Conservation (phyloP, 768 basidiomycete species). For the Suillus subaureus region DNA sequence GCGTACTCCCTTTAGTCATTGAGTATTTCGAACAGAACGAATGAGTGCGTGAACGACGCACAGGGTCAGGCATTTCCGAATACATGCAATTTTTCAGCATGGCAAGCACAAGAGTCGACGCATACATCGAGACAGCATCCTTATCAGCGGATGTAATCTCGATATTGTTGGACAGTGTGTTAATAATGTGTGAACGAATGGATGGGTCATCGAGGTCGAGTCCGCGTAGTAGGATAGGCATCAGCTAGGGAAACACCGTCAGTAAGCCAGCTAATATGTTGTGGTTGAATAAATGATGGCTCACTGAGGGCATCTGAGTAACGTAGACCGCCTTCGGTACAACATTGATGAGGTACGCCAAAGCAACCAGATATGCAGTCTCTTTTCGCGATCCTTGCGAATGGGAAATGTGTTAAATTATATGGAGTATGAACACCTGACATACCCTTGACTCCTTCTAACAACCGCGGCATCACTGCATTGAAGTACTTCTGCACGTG, state of each 20-base stretch:
- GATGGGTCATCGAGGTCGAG: constrained; percentile 75
- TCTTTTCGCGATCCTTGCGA: constrained; percentile 52
- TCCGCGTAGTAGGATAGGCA: constrained; percentile 86
- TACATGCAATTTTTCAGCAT: constrained; percentile 69
- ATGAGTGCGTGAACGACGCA: constrained; percentile 34
- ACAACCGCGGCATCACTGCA: constrained; percentile 70
- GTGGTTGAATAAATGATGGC: constrained; percentile 18
- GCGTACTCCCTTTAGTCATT: constrained; percentile 64
- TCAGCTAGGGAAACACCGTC: constrained; percentile 53
- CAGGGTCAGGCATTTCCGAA: constrained; percentile 55
- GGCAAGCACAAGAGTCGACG: constrained; percentile 64
- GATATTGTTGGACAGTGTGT: constrained; percentile 73
- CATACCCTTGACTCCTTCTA: constrained; percentile 65
- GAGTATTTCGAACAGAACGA: neutral
- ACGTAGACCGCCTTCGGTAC: constrained; percentile 77
- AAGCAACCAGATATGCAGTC: constrained; percentile 77
- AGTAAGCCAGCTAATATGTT: neutral
- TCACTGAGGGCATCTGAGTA: constrained; percentile 64
- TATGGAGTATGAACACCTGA: constrained; percentile 2
- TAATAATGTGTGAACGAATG: constrained; percentile 79
- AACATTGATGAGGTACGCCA: constrained; percentile 78
- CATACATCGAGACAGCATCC: constrained; percentile 65
- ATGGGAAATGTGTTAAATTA: constrained; percentile 1
- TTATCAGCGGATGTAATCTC: constrained; percentile 53
- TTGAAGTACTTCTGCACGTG: constrained; percentile 78